Conservation (phyloP, 2,329 filamentous ascomycete genomes). For the Pseudopyricularia javanii region DNA sequence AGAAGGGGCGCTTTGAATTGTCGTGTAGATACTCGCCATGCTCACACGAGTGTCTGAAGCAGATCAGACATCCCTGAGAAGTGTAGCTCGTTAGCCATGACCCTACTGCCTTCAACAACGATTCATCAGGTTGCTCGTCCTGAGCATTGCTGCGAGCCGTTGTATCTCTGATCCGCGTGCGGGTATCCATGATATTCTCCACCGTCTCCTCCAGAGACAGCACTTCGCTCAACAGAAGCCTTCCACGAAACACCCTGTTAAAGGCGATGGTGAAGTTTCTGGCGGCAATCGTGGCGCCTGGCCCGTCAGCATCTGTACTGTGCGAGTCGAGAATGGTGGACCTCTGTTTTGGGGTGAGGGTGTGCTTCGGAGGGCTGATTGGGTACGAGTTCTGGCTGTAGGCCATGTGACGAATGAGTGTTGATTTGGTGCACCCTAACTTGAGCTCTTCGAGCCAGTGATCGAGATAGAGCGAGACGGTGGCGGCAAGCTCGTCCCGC, state of each 20-base stretch:
- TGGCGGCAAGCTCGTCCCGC: constrained; percentile 37
- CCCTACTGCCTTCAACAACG: constrained; percentile 26
- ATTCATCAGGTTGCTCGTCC: constrained; percentile 23
- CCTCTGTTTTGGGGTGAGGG: constrained; percentile 42
- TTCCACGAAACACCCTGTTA: constrained; percentile 37
- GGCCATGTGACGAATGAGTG: constrained; percentile 40
- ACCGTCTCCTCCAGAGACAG: constrained; percentile 39
- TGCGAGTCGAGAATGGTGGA: constrained; percentile 36
- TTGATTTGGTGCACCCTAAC: constrained; percentile 38
- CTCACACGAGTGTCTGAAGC: constrained; percentile 47
- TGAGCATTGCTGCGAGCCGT: constrained; percentile 19
- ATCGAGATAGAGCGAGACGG: constrained; percentile 39
- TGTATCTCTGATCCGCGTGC: constrained; percentile 36
- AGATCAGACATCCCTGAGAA: constrained; percentile 44
- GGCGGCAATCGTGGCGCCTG: constrained; percentile 28
- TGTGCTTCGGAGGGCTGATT: not conserved
- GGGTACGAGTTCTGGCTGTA: constrained; percentile 15
- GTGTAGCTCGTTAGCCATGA: constrained; percentile 40
- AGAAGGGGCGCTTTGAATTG: constrained; percentile 40
- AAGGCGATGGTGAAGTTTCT: constrained; percentile 44
- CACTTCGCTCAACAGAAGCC: constrained; percentile 37
- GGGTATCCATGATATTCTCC: constrained; percentile 40
- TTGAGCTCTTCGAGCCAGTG: constrained; percentile 36
- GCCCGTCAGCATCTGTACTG: constrained; percentile 25
- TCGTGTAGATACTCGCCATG: constrained; percentile 45